Conservation (phyloP, 768 basidiomycete genomes). For the Chalciporus pseudorubinellus region DNA sequence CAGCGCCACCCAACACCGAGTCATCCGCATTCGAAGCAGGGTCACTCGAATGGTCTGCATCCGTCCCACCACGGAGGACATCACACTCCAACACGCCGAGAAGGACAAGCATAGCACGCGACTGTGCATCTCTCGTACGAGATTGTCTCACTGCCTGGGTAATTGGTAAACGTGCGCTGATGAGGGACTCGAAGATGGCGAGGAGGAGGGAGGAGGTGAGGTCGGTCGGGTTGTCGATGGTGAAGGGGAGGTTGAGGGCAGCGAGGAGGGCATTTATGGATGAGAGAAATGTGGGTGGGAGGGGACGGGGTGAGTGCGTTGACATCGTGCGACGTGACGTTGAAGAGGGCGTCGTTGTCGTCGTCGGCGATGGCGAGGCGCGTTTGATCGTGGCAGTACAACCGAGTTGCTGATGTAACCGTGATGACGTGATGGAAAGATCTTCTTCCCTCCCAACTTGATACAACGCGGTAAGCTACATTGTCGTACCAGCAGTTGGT, state of each 20-base stretch:
- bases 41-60: slow-evolving; percentile 40
- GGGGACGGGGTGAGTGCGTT: slow-evolving; percentile 11
- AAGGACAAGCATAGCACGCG: slow-evolving; percentile 72
- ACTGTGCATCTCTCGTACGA: slow-evolving; percentile 39
- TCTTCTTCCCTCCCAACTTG: background rate
- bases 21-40: slow-evolving; percentile 28
- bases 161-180: slow-evolving; percentile 53
- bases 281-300: slow-evolving; percentile 17
- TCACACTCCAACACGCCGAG: slow-evolving; percentile 72
- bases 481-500: too few relatives aligned
- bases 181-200: slow-evolving; percentile 63
- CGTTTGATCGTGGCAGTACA: background rate
- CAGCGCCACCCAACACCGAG: slow-evolving; percentile 13
- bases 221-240: slow-evolving; percentile 51
- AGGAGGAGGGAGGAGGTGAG: slow-evolving; percentile 72
- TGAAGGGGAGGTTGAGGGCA: slow-evolving; percentile 44
- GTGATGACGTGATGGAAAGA: background rate
- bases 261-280: slow-evolving; percentile 47
- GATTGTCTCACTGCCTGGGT: slow-evolving; percentile 33
- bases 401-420: background rate
- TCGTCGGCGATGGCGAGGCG: background rate
- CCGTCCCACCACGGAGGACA: slow-evolving; percentile 55
- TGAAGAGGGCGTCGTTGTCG: background rate
- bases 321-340: background rate
- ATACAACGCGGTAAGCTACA: too few relatives aligned